Evolutionary conservation across 345 rosid genomes (phyloP).

Genomic region (Eucalyptus grandis): DNA sequence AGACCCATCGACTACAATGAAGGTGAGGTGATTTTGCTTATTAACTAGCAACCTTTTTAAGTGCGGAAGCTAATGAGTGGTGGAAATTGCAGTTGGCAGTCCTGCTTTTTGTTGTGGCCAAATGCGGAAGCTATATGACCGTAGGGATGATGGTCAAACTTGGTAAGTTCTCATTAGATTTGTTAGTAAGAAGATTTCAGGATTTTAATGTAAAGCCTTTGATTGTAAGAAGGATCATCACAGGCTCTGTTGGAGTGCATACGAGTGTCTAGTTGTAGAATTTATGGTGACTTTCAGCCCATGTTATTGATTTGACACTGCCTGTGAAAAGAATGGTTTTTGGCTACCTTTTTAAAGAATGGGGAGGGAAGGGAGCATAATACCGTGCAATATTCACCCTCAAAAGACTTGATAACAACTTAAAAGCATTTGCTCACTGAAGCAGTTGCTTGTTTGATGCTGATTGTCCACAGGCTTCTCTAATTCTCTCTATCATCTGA

Average conservation of each 20-base stretch:
- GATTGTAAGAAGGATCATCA: background rate
- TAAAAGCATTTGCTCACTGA: background rate
- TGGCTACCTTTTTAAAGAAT: background rate
- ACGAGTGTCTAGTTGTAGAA: background rate
- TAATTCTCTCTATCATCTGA: background rate
- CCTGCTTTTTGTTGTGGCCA: conserved; percentile 68
- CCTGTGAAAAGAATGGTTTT: background rate
- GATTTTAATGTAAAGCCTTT: background rate
- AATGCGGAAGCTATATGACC: conserved; percentile 77
- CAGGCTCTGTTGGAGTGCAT: background rate
- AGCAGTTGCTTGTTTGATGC: background rate
- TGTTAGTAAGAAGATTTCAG: background rate
- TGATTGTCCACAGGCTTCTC: background rate
- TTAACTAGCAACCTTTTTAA: background rate
- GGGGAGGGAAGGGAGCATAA: background rate
- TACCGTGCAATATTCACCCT: background rate
- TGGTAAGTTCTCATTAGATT: conserved; percentile 22
- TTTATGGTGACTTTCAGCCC: background rate
- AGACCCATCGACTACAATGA: conserved; percentile 86
- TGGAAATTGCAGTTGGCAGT: conserved; percentile 75
- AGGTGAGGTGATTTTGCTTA: conserved; percentile 24
- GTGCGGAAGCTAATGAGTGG: background rate
- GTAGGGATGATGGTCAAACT: conserved; percentile 83
- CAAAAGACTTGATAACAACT: background rate
- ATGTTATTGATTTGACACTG: background rate